Conservation (phyloP, 805 yeast species). For the Barnettozyma californica region DNA sequence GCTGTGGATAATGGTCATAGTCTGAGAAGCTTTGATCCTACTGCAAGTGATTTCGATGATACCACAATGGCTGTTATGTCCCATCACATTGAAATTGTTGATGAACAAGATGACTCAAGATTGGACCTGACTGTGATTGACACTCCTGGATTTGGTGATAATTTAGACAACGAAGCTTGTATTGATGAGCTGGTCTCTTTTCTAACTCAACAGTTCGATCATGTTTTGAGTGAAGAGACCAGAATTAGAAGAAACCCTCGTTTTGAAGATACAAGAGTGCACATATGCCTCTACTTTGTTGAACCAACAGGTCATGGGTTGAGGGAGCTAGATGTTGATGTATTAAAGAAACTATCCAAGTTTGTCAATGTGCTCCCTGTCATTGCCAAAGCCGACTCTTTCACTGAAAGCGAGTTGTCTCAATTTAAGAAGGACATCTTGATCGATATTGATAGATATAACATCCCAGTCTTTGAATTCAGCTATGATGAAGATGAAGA, state of each 20-base stretch:
- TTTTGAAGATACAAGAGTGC: constrained; percentile 73
- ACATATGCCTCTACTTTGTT: constrained; percentile 65
- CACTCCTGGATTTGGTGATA: constrained; percentile 77
- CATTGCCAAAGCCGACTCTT: constrained; percentile 65
- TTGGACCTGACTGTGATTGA: constrained; percentile 58
- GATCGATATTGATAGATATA: constrained; percentile 59
- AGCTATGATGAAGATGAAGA: constrained; percentile 69
- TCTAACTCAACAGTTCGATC: constrained; percentile 72
- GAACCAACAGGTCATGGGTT: constrained; percentile 77
- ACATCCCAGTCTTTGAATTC: constrained; percentile 72
- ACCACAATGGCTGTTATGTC: constrained; percentile 75
- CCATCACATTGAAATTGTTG: constrained; percentile 47
- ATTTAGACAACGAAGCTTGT: constrained; percentile 61
- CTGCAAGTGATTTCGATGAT: constrained; percentile 48
- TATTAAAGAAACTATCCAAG: constrained; percentile 66
- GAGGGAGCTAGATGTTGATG: constrained; percentile 64
- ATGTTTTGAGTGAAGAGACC: constrained; percentile 80
- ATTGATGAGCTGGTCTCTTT: constrained; percentile 59
- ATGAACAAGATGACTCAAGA: constrained; percentile 56
- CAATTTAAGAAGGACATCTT: constrained; percentile 55
- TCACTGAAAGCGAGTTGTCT: constrained; percentile 54
- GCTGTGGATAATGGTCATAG: constrained; percentile 29
- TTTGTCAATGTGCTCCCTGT: constrained; percentile 72
- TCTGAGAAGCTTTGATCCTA: constrained; percentile 57
- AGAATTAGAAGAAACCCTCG: constrained; percentile 82